Percentiles rank a stretch among this genome's conserved stretches.
These are phyloP conservation scores for Populus nigra DNA, from an alignment of 345 rosid genomes.

Conservation along the genomic window DNA sequence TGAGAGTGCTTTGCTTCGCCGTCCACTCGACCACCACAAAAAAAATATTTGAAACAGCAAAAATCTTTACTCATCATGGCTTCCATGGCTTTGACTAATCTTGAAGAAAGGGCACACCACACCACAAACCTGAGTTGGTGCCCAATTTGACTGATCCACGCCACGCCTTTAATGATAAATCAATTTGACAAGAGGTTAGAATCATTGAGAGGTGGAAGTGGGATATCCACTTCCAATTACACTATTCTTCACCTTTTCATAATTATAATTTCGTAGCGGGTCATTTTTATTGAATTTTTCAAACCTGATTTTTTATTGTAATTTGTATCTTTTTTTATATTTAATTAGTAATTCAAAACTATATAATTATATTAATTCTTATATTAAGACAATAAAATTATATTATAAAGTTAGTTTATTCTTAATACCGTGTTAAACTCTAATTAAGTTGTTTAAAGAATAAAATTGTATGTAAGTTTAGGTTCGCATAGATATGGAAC, in stretches of 20 bases:
- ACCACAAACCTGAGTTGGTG: neutral
- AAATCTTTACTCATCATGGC: neutral
- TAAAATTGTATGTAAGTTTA: no score
- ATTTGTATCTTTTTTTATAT: no score
- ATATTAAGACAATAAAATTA: no score
- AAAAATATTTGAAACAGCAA: neutral
- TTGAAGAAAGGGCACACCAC: neutral
- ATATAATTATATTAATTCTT: no score
- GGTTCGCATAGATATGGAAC: no score
- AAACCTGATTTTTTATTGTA: no score
- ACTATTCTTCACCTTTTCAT: neutral
- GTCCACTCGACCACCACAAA: conserved; percentile 3
- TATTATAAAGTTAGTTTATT: no score
- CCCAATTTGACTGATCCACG: neutral
- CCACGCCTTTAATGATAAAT: neutral
- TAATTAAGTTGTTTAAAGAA: no score
- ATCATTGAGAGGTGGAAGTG: neutral
- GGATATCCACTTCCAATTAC: neutral
- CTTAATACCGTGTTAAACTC: no score
- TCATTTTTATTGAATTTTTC: no score
- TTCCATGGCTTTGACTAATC: conserved; percentile 14
- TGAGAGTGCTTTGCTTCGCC: conserved; percentile 5
- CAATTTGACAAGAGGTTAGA: neutral
- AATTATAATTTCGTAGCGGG: no score
- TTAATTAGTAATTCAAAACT: no score